Evolutionary conservation across 2,329 filamentous ascomycete genomes (phyloP), one percentile per base, ranked within the genome.

Genomic region (Fusarium staphyleae): DNA sequence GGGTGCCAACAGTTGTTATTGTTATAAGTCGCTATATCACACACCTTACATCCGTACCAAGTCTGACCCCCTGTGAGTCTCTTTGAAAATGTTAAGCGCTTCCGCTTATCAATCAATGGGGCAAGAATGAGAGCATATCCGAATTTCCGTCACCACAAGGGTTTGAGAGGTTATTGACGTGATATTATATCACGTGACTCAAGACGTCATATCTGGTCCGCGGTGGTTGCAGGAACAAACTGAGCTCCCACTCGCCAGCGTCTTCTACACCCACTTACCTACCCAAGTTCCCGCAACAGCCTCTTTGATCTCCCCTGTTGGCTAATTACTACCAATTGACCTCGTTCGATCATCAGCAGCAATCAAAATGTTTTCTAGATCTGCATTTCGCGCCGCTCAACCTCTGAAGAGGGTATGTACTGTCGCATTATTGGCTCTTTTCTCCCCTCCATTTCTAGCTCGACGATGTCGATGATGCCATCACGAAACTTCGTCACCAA

Each of bases 341-440:
- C 41, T 54, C 22, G 41, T 18, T 30, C 30, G 37, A 64, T 39
- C 37, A 63, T 57, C 36, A 45, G 45, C 53, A 60, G 44, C 43
- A 55, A 34, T 49, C 62, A 84, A 70, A 63, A 89, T 91, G 86
- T 88, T 90, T 70, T 80, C 87, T 57, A 81, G 87, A 78, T 80
- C 85, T 67, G 78, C 80, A 60, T 80, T 89, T 70, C 82, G 87
- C 70, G 82, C 81, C 66, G 81, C 82, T 47, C 84, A 86, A 76
- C 86, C 87, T 63, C 73, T 89, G 63, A 84, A 81, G 74, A 82
- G 82, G 77, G 87, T 90, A 77, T 71, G 83, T 67, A 12, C 50
- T 29, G 3, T 52, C 30, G 9, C 39, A 50, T 32, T 14, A 8
- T 14, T 13, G n/a, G 37, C 46, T 41, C 34, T 42, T 47, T 22